These are phyloP conservation scores for Stephanodiscus triporus DNA, from an alignment of 108 stramenopile species.

Conservation along the genomic window DNA sequence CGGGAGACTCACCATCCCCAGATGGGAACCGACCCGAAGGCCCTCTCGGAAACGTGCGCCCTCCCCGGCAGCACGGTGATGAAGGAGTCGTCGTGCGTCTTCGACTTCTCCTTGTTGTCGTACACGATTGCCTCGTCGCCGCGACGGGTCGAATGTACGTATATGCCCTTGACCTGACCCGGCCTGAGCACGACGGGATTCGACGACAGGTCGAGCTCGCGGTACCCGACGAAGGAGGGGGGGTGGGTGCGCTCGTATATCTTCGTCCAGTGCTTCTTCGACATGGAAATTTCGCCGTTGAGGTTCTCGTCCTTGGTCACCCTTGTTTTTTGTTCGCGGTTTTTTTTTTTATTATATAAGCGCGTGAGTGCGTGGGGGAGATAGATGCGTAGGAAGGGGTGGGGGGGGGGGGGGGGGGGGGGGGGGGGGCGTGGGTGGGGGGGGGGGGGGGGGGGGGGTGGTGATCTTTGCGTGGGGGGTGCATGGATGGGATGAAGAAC, in stretches of 20 bases:
- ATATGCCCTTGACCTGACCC: constrained; percentile 70
- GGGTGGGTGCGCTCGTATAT: constrained; percentile 73
- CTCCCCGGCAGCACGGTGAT: constrained; percentile 73
- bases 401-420: not conserved
- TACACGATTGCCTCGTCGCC: constrained; percentile 88
- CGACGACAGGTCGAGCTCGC: constrained; percentile 58
- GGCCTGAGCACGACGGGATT: constrained; percentile 74
- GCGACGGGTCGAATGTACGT: constrained; percentile 77
- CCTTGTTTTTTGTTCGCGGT: constrained; percentile 31
- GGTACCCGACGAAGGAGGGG: constrained; percentile 58
- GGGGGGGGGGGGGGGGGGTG: not conserved
- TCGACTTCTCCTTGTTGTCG: constrained; percentile 66
- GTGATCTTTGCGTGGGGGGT: no score
- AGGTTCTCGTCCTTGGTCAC: constrained; percentile 66
- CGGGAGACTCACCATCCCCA: constrained; percentile 52
- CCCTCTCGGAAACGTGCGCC: constrained; percentile 73
- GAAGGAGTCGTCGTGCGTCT: constrained; percentile 74
- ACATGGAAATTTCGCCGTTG: constrained; percentile 43
- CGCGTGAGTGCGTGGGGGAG: not conserved
- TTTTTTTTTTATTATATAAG: not conserved
- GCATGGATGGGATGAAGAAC: no score
- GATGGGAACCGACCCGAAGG: constrained; percentile 74
- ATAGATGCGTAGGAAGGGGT: not conserved
- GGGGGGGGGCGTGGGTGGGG: not conserved
- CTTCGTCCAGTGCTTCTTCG: constrained; percentile 68